Percentiles rank a stretch among this genome's conserved stretches.
phyloP scores from a whole-genome alignment of 2,329 filamentous ascomycete species.

The Paecilomyces variotii region DNA sequence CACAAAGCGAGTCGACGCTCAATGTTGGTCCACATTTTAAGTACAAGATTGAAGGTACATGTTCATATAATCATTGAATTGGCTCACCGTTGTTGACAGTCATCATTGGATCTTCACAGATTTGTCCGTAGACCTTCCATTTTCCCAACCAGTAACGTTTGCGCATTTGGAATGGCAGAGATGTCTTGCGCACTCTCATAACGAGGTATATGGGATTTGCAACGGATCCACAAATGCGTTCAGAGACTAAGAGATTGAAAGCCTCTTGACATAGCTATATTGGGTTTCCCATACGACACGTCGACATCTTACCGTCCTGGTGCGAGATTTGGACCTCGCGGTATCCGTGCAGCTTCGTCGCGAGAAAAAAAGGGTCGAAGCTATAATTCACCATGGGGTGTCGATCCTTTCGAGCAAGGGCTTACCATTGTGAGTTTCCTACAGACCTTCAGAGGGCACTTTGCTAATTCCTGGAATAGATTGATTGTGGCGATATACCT shows the following conservation, averaged over 20 bases:
- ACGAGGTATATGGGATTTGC: conserved; percentile 1
- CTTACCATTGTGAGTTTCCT: conserved; percentile 9
- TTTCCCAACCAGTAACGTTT: conserved; percentile 22
- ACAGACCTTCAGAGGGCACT: not conserved
- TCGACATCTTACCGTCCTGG: conserved; percentile 23
- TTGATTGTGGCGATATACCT: conserved; percentile 22
- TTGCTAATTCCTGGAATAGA: not conserved
- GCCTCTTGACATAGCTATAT: conserved; percentile 21
- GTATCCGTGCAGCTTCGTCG: conserved; percentile 20
- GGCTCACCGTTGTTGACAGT: not conserved
- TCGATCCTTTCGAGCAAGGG: conserved; percentile 17
- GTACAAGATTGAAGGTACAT: not conserved
- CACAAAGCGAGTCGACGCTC: not conserved
- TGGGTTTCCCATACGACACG: conserved; percentile 28
- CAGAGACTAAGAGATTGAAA: not conserved
- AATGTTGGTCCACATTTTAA: not conserved
- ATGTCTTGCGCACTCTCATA: conserved; percentile 16
- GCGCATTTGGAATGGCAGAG: conserved; percentile 20
- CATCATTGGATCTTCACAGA: conserved; percentile 4
- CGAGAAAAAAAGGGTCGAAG: conserved; percentile 21
- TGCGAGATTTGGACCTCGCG: conserved; percentile 24
- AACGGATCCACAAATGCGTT: not conserved
- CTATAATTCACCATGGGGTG: conserved; percentile 19
- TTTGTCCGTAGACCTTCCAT: conserved; percentile 21
- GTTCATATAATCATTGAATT: not conserved